A percentile compares a stretch with the other conserved stretches of the same genome.
phyloP scores from a whole-genome alignment of 2,329 filamentous ascomycete species.

The Pseudogymnoascus sp. region DNA sequence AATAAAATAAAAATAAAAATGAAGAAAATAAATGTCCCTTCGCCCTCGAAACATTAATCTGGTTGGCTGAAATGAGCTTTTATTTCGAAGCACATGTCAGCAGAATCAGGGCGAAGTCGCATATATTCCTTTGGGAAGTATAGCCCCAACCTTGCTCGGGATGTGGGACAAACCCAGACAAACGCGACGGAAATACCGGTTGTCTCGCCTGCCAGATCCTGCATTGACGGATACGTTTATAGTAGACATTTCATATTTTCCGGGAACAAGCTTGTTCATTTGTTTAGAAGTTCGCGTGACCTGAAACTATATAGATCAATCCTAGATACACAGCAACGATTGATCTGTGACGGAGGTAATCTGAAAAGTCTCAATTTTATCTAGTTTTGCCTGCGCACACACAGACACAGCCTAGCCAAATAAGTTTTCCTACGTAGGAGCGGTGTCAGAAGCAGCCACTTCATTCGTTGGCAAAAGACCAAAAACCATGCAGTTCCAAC shows the following conservation, averaged over 20 bases:
- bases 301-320: background rate
- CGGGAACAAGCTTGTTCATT: background rate
- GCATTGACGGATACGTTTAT: background rate
- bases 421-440: background rate
- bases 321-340: background rate
- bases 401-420: background rate
- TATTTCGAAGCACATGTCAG: background rate
- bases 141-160: background rate
- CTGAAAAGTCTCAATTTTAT: conserved; percentile 2
- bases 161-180: background rate
- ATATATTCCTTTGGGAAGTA: background rate
- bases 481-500: background rate
- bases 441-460: background rate
- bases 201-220: conserved; percentile 2
- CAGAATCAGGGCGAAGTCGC: background rate
- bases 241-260: background rate
- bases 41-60: background rate
- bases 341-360: background rate
- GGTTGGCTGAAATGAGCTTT: background rate
- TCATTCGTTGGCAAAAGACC: background rate
- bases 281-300: background rate
- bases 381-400: conserved; percentile 4
- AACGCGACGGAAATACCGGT: background rate
- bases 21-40: too few relatives aligned
- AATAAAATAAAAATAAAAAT: background rate